These are phyloP conservation scores for Ogataea sp. DNA, from an alignment of 805 yeast species.

Conservation along the genomic window DNA sequence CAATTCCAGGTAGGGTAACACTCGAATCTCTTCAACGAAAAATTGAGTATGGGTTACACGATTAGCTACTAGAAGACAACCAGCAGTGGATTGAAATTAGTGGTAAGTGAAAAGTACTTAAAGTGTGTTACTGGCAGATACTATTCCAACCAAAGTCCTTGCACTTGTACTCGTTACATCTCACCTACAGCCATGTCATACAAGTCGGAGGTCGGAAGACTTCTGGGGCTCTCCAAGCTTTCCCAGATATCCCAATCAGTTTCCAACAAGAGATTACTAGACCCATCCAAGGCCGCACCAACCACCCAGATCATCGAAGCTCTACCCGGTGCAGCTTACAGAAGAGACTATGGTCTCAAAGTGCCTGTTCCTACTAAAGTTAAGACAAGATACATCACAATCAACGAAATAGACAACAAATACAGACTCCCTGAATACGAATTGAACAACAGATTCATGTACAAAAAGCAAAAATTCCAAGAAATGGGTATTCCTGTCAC, in stretches of 20 bases:
- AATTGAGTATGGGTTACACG: too few relatives aligned
- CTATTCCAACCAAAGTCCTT: too few relatives aligned
- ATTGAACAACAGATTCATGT: constrained; percentile 47
- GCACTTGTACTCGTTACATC: too few relatives aligned
- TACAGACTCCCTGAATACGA: constrained; percentile 68
- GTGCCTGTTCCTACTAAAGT: constrained; percentile 56
- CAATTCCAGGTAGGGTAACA: too few relatives aligned
- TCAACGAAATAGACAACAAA: constrained; percentile 58
- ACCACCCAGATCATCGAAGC: constrained; percentile 70
- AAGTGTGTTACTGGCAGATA: too few relatives aligned
- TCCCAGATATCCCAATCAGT: constrained; percentile 25
- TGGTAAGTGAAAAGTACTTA: too few relatives aligned
- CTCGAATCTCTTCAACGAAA: too few relatives aligned
- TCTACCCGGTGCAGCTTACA: constrained; percentile 49
- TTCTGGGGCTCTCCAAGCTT: constrained; percentile 22
- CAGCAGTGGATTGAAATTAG: too few relatives aligned
- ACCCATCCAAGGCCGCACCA: constrained; percentile 33
- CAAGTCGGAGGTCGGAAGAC: constrained; percentile 16
- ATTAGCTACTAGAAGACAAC: too few relatives aligned
- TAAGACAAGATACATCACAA: constrained; percentile 50
- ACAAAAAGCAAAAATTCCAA: constrained; percentile 58
- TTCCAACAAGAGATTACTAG: constrained; percentile 16
- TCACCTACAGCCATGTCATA: too few relatives aligned
- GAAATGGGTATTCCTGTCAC: constrained; percentile 48
- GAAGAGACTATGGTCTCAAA: constrained; percentile 76